phyloP scores from a whole-genome alignment of 2,329 filamentous ascomycete genomes.

The Cladobotryum protrusum region DNA sequence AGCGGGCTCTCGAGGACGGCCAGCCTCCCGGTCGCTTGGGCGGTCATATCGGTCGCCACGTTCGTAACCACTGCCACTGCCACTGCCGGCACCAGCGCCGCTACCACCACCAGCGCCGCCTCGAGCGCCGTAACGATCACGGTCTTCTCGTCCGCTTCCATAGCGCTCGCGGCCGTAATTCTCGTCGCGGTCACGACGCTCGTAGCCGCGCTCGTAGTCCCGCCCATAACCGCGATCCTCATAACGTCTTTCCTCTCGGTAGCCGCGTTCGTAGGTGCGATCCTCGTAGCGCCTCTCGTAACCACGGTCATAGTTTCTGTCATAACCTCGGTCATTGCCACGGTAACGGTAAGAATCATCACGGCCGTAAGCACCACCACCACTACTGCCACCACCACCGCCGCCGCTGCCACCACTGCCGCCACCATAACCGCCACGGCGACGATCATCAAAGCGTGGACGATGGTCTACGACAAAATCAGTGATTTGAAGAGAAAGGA shows the following conservation, averaged over 20 bases:
- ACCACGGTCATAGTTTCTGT: constrained; percentile 40
- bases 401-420: constrained; percentile 48
- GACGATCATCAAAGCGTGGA: constrained; percentile 53
- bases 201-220: constrained; percentile 51
- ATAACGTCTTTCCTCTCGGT: constrained; percentile 41
- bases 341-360: constrained; percentile 55
- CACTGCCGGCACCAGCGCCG: no score
- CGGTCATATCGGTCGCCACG: constrained; percentile 47
- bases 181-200: constrained; percentile 42
- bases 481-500: constrained; percentile 17
- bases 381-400: constrained; percentile 56
- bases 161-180: constrained; percentile 34
- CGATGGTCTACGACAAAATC: constrained; percentile 29
- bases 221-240: constrained; percentile 46
- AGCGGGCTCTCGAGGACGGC: constrained; percentile 34
- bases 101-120: constrained; percentile 31
- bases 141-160: constrained; percentile 40
- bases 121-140: constrained; percentile 36
- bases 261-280: constrained; percentile 46
- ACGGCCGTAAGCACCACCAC: constrained; percentile 42
- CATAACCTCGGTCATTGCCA: constrained; percentile 37
- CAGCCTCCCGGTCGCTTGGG: constrained; percentile 33
- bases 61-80: constrained; percentile 31
- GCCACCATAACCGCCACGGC: constrained; percentile 53
- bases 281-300: constrained; percentile 36